Base-by-base conservation (phyloP, 805 yeast species). In the Scheffersomyces amazonensis region DNA sequence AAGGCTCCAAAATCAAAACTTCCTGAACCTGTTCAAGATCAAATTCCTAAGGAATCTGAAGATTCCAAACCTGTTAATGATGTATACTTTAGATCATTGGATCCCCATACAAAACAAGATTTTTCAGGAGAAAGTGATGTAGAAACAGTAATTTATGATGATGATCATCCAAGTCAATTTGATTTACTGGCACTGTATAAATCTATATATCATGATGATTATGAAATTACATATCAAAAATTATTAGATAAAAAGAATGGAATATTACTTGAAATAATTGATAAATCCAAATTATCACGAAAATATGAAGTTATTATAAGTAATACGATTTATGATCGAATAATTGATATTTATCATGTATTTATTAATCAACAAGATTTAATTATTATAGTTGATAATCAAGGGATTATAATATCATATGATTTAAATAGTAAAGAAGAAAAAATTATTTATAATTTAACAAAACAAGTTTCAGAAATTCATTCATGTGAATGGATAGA, bases 141-240 rank as follows among this genome's bases (percentile, higher is more conserved):
- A 1, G 64, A 61, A 41, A 61, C 65, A 2, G 57, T 58, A 6
- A 42, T 54, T 1, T 43, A 50, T 17, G 63, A 56, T 33, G 52
- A 46, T 27, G 30, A 6, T 6, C 6, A 20, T 20, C 9, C 6
- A 20, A 9, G 22, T 20, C 9, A 6, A 20, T 9, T n/a, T n/a
- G n/a, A n/a, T n/a, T n/a, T n/a, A n/a, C n/a, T n/a, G n/a, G n/a
- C n/a, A n/a, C n/a, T n/a, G n/a, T n/a, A n/a, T n/a, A n/a, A n/a
- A n/a, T n/a, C n/a, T n/a, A n/a, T n/a, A n/a, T n/a, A n/a, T n/a
- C n/a, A n/a, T n/a, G n/a, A n/a, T n/a, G n/a, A n/a, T n/a, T n/a
- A n/a, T n/a, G n/a, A n/a, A n/a, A n/a, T n/a, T n/a, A n/a, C n/a
- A n/a, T n/a, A n/a, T n/a, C n/a, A n/a, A n/a, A n/a, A n/a, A n/a